Conservation (phyloP, 176 grass and related monocot genomes). For the Bonia amplexicaulis region DNA sequence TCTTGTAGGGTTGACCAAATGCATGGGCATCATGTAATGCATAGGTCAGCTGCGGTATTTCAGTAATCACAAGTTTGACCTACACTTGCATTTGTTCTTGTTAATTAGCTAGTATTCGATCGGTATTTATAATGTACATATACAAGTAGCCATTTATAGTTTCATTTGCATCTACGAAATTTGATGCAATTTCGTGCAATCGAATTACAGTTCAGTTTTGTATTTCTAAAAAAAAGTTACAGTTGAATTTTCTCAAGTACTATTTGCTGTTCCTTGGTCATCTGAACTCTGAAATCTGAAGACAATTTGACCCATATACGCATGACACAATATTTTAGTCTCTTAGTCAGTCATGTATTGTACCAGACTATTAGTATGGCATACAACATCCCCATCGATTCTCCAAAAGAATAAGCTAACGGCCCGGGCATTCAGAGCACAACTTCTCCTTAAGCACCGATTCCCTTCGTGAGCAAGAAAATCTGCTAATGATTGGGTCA, state of each 20-base stretch:
- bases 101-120: background rate
- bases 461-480: constrained; percentile 14
- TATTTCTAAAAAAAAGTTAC: background rate
- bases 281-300: background rate
- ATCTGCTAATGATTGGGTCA: constrained; percentile 51
- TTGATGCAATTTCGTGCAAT: background rate
- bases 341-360: background rate
- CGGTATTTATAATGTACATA: background rate
- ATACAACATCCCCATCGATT: constrained; percentile 46
- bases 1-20: constrained; percentile 28
- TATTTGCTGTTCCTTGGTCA: background rate
- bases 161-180: background rate
- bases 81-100: background rate
- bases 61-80: background rate
- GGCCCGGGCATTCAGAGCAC: background rate
- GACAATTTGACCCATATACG: background rate
- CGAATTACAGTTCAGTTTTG: background rate
- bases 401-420: constrained; percentile 29
- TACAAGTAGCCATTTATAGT: background rate
- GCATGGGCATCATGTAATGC: constrained; percentile 12
- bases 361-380: background rate
- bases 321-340: constrained; percentile 7
- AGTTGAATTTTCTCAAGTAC: background rate
- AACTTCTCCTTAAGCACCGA: background rate
- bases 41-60: constrained; percentile 2